Evolutionary conservation across 2,329 filamentous ascomycete genomes (phyloP).

Genomic region (Anisogramma anomala): DNA sequence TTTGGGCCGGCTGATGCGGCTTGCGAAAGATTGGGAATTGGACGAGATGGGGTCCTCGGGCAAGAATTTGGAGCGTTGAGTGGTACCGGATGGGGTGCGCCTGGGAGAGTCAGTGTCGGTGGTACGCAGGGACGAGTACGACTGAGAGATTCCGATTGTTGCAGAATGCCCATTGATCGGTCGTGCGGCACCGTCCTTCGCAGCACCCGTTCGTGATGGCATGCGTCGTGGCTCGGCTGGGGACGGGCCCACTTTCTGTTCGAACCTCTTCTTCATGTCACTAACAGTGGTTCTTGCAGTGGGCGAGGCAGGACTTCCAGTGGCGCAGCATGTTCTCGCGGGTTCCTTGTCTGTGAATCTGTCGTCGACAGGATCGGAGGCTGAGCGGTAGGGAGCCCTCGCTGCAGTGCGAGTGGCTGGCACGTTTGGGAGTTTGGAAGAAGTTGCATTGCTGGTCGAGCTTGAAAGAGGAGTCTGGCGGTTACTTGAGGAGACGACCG

Average conservation of each 20-base stretch:
- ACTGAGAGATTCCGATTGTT: conserved; percentile 24
- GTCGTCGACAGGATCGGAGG: conserved; percentile 43
- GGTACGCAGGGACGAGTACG: conserved; percentile 32
- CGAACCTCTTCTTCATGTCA: conserved; percentile 69
- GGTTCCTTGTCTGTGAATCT: conserved; percentile 22
- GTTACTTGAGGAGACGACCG: conserved; percentile 29
- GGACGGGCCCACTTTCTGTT: conserved; percentile 37
- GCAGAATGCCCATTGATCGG: conserved; percentile 25
- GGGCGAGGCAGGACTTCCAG: conserved; percentile 22
- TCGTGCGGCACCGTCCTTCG: conserved; percentile 23
- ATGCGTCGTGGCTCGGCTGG: conserved; percentile 24
- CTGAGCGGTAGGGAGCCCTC: conserved; percentile 38
- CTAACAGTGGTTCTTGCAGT: conserved; percentile 56
- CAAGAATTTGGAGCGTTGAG: conserved; percentile 36
- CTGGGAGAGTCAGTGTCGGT: conserved; percentile 21
- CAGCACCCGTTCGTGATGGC: conserved; percentile 22
- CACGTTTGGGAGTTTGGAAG: conserved; percentile 34
- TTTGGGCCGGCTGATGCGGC: conserved; percentile 44
- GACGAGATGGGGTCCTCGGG: conserved; percentile 40
- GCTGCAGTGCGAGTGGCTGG: conserved; percentile 28
- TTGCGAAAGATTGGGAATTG: conserved; percentile 48
- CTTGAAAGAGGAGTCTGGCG: conserved; percentile 32
- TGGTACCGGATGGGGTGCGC: conserved; percentile 22
- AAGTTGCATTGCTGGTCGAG: conserved; percentile 39
- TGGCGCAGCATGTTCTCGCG: conserved; percentile 23